A percentile compares a stretch with the other conserved stretches of the same genome.
These are phyloP conservation scores for Penicillium hesseltinei DNA, from an alignment of 2,329 filamentous ascomycete species.

Conservation along the genomic window DNA sequence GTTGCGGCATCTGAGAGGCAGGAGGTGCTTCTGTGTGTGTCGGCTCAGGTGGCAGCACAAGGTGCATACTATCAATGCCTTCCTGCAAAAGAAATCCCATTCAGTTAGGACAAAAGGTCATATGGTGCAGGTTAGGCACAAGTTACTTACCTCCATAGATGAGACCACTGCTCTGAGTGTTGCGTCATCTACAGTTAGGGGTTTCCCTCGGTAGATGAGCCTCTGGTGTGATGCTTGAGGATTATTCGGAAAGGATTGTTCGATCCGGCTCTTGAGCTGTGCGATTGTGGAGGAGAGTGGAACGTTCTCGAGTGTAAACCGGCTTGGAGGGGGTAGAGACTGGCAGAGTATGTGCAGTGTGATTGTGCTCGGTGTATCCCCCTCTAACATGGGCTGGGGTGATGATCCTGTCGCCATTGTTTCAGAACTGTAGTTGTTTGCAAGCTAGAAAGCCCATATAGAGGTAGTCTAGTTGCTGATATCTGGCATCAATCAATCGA, in stretches of 20 bases:
- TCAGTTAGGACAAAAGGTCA: not conserved
- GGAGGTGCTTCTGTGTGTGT: not conserved
- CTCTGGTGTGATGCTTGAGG: constrained; percentile 51
- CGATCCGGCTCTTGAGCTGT: constrained; percentile 54
- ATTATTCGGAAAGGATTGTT: constrained; percentile 47
- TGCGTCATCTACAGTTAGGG: constrained; percentile 50
- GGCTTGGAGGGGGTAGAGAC: constrained; percentile 37
- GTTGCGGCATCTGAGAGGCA: not conserved
- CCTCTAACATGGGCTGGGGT: not conserved
- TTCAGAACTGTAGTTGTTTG: not conserved
- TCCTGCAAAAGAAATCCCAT: not conserved
- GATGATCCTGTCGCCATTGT: constrained; percentile 9
- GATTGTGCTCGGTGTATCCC: constrained; percentile 18
- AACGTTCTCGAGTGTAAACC: constrained; percentile 39
- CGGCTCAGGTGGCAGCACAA: constrained; percentile 6
- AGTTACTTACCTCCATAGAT: constrained; percentile 47
- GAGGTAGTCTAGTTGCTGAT: constrained; percentile 6
- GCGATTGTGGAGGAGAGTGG: constrained; percentile 47
- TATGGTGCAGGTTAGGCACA: not conserved
- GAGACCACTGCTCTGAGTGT: constrained; percentile 53
- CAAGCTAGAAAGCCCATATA: not conserved
- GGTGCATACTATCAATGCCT: constrained; percentile 4
- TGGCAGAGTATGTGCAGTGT: constrained; percentile 44
- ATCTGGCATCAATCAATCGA: constrained; percentile 11
- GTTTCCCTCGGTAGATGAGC: constrained; percentile 58